Percentiles rank a stretch among this genome's conserved stretches.
phyloP scores from a whole-genome alignment of 139 green algal genomes.

The Pleodorina starrii region DNA sequence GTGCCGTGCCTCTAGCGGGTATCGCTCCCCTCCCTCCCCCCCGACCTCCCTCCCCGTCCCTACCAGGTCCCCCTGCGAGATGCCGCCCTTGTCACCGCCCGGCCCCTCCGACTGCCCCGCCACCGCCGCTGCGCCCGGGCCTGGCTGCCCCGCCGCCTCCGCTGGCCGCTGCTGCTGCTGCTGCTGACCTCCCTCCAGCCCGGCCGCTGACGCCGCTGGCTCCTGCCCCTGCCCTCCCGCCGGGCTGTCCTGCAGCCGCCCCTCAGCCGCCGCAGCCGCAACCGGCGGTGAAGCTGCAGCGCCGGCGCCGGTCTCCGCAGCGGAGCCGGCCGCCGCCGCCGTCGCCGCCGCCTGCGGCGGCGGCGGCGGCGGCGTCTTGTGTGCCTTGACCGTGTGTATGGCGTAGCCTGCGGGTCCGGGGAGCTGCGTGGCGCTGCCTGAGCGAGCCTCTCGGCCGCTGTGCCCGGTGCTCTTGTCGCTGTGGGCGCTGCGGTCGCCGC shows the following conservation, averaged over 20 bases:
- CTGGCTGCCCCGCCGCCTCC: too few species aligned
- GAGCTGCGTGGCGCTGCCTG: background rate
- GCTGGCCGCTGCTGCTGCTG: too few species aligned
- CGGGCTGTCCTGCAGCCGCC: slow-evolving; percentile 22
- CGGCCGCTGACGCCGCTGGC: background rate
- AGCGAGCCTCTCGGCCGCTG: background rate
- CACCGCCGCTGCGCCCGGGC: too few species aligned
- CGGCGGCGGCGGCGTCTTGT: background rate
- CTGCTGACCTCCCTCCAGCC: too few species aligned
- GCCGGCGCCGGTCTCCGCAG: background rate
- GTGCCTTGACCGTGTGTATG: slow-evolving; percentile 39
- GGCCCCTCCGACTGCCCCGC: too few species aligned
- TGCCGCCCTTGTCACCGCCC: too few species aligned
- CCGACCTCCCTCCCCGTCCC: too few species aligned
- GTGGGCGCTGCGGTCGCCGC: slow-evolving; percentile 5
- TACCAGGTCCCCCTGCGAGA: background rate
- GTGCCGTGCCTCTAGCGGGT: too few species aligned
- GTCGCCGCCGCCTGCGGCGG: background rate
- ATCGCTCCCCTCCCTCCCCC: too few species aligned
- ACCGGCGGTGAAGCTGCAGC: background rate
- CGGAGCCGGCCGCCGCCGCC: background rate
- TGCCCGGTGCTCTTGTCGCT: slow-evolving; percentile 5
- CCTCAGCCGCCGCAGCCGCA: background rate
- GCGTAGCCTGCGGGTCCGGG: background rate
- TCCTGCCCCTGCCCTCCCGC: too few species aligned